These are phyloP conservation scores for Botrytis fabae DNA, from an alignment of 2,329 filamentous ascomycete genomes.

Conservation along the genomic window DNA sequence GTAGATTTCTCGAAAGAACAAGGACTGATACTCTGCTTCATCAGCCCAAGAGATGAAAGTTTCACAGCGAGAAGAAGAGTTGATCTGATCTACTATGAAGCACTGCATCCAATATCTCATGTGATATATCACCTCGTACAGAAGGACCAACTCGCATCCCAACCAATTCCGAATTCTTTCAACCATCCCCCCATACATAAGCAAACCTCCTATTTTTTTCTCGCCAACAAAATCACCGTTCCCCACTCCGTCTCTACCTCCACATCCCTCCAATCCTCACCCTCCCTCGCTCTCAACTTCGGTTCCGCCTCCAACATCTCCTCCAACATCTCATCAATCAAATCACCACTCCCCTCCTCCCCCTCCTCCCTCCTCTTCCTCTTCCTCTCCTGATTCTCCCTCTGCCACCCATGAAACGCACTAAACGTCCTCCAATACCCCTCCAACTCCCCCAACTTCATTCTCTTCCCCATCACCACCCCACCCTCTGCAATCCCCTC, in stretches of 20 bases:
- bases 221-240: conserved; percentile 58
- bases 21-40: not conserved
- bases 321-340: conserved; percentile 64
- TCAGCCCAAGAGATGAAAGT: not conserved
- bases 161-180: not conserved
- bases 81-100: not conserved
- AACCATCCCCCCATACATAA: not conserved
- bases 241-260: conserved; percentile 62
- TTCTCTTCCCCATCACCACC: conserved; percentile 53
- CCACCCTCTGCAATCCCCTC: conserved; percentile 43
- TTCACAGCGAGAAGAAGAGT: fast-evolving
- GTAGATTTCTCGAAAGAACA: no score
- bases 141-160: not conserved
- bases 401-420: conserved; percentile 58
- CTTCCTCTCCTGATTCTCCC: conserved; percentile 52
- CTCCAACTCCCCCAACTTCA: conserved; percentile 59
- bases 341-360: conserved; percentile 59
- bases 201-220: conserved; percentile 40
- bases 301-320: conserved; percentile 55
- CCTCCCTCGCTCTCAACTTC: conserved; percentile 49
- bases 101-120: not conserved
- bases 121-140: not conserved
- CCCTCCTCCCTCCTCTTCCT: conserved; percentile 50
- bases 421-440: conserved; percentile 64
- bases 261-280: conserved; percentile 53